Percentiles rank a stretch among this genome's conserved stretches.
These are phyloP conservation scores for Coniella vitis DNA, from an alignment of 2,329 filamentous ascomycete genomes.

Conservation along the genomic window DNA sequence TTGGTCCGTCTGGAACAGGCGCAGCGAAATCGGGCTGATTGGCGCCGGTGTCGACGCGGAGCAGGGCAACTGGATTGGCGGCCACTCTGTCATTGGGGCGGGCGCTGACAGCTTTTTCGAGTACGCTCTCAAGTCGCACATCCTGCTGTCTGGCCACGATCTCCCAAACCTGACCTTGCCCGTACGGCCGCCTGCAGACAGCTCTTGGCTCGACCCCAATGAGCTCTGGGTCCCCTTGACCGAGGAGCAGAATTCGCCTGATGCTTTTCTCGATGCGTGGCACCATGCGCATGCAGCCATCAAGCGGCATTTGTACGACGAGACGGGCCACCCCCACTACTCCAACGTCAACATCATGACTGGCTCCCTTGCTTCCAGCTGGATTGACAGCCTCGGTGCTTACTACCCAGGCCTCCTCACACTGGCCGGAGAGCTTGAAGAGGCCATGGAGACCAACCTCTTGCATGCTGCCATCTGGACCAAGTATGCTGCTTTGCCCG, in stretches of 20 bases:
- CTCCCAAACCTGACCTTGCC: conserved; percentile 45
- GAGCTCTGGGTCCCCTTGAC: conserved; percentile 52
- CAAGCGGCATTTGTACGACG: conserved; percentile 83
- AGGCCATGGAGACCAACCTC: conserved; percentile 83
- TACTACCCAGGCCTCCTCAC: conserved; percentile 89
- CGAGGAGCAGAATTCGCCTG: conserved; percentile 61
- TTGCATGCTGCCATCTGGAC: conserved; percentile 93
- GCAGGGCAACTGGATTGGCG: conserved; percentile 78
- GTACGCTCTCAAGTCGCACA: conserved; percentile 91
- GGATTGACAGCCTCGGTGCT: conserved; percentile 93
- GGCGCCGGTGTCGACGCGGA: conserved; percentile 87
- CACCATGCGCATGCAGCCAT: conserved; percentile 79
- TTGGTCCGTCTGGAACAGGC: conserved; percentile 90
- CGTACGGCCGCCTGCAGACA: conserved; percentile 27
- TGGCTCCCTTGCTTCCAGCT: conserved; percentile 80
- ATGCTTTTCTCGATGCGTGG: conserved; percentile 77
- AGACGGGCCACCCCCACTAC: conserved; percentile 81
- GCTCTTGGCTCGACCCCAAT: conserved; percentile 56
- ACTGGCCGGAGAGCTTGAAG: conserved; percentile 81
- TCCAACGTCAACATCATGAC: conserved; percentile 84
- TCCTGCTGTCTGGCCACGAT: conserved; percentile 73
- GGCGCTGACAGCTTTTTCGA: conserved; percentile 98
- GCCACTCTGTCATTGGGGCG: conserved; percentile 89
- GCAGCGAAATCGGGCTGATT: conserved; percentile 80
- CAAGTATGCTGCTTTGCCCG: conserved; percentile 85